phyloP scores from a whole-genome alignment of 2,329 filamentous ascomycete species.

The Coniochaeta pulveracea region DNA sequence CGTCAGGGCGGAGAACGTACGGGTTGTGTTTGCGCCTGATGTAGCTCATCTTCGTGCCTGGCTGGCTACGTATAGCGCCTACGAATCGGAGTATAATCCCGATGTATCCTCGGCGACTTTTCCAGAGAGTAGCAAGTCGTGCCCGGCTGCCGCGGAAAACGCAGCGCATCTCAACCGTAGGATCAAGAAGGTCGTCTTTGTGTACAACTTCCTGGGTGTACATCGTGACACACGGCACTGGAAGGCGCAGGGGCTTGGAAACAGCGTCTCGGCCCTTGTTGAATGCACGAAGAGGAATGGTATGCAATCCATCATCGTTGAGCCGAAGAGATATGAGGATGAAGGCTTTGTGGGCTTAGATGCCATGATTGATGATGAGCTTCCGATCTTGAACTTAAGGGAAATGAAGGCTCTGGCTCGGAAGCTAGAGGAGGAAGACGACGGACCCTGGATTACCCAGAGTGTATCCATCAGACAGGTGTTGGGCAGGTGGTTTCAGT shows the following conservation, averaged over 20 bases:
- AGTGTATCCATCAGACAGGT: slow-evolving; percentile 46
- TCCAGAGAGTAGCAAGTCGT: slow-evolving; percentile 17
- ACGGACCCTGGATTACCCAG: slow-evolving; percentile 44
- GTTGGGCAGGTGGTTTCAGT: slow-evolving; percentile 55
- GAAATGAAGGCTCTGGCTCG: slow-evolving; percentile 25
- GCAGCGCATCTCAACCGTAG: too few relatives aligned
- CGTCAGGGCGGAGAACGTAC: slow-evolving; percentile 56
- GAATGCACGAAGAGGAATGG: slow-evolving; percentile 41
- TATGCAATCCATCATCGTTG: slow-evolving; percentile 34
- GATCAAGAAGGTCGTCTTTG: slow-evolving; percentile 44
- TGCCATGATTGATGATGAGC: slow-evolving; percentile 33
- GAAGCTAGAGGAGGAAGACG: slow-evolving; percentile 23
- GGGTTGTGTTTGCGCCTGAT: slow-evolving; percentile 61
- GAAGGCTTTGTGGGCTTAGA: slow-evolving; percentile 17
- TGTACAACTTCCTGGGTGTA: slow-evolving; percentile 54
- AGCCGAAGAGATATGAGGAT: slow-evolving; percentile 22
- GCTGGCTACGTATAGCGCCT: slow-evolving; percentile 53
- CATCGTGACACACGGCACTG: slow-evolving; percentile 62
- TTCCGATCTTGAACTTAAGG: slow-evolving; percentile 53
- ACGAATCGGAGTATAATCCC: too few relatives aligned
- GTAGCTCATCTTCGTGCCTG: slow-evolving; percentile 69
- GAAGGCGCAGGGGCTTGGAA: slow-evolving; percentile 61
- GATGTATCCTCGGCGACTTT: slow-evolving; percentile 23
- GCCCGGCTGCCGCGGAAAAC: too few relatives aligned
- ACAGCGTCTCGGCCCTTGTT: slow-evolving; percentile 49